These are phyloP conservation scores for Claviceps monticola DNA, from an alignment of 2,329 filamentous ascomycete genomes.

Conservation along the genomic window DNA sequence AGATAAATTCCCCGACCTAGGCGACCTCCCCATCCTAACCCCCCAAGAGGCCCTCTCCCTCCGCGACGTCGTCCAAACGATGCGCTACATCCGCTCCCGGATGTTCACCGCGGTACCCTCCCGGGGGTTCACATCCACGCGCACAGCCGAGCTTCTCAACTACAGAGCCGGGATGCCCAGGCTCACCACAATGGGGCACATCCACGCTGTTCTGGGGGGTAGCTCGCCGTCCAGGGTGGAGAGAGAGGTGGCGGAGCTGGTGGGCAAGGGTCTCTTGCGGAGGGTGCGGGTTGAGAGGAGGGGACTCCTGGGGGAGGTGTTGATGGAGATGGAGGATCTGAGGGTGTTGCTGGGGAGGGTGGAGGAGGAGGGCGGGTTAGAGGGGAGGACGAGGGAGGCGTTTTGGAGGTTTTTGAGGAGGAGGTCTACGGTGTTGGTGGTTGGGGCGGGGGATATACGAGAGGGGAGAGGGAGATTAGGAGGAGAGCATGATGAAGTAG, in stretches of 20 bases:
- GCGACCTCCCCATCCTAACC: conserved; percentile 39
- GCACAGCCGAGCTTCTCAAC: conserved; percentile 49
- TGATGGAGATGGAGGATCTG: conserved; percentile 46
- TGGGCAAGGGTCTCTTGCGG: conserved; percentile 41
- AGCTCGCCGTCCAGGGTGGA: conserved; percentile 49
- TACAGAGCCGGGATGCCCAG: conserved; percentile 46
- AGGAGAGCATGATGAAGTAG: neutral
- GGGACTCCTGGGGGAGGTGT: conserved; percentile 47
- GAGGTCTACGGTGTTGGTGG: conserved; percentile 15
- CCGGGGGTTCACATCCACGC: conserved; percentile 48
- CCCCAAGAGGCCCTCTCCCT: conserved; percentile 27
- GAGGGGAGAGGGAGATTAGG: too few species aligned
- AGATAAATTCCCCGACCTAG: conserved; percentile 45
- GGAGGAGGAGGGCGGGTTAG: conserved; percentile 18
- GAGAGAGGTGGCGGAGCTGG: conserved; percentile 50
- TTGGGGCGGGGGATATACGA: neutral
- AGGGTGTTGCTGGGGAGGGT: conserved; percentile 28
- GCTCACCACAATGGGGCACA: conserved; percentile 50
- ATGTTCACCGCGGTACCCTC: conserved; percentile 54
- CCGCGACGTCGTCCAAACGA: conserved; percentile 49
- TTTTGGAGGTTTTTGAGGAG: conserved; percentile 38
- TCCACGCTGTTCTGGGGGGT: conserved; percentile 43
- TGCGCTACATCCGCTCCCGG: conserved; percentile 42
- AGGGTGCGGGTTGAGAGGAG: conserved; percentile 50
- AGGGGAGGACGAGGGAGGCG: conserved; percentile 26